A percentile compares a stretch with the other conserved stretches of the same genome.
Conservation (phyloP, 2,329 filamentous ascomycete species). For the Phoma sp. region DNA sequence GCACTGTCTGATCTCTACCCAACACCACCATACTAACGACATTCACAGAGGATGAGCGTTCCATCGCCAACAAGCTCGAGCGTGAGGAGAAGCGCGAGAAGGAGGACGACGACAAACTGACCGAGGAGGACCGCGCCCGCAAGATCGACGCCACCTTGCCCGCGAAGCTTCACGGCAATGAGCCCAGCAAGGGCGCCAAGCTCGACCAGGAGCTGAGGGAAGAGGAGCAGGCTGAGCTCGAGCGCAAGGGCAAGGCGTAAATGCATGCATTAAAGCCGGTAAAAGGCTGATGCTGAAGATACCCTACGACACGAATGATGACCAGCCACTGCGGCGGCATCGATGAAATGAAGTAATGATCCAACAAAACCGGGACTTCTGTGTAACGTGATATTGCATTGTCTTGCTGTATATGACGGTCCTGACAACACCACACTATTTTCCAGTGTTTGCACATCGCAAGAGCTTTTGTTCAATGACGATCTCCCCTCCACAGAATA, state of each 20-base stretch:
- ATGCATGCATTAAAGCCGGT: neutral
- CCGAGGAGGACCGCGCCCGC: slow-evolving; percentile 45
- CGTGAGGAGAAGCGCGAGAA: slow-evolving; percentile 63
- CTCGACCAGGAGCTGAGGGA: slow-evolving; percentile 71
- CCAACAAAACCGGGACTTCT: neutral
- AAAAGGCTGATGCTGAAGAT: slow-evolving; percentile 14
- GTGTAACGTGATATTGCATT: neutral
- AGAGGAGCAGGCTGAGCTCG: slow-evolving; percentile 70
- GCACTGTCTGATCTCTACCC: too few relatives aligned
- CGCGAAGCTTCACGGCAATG: slow-evolving; percentile 71
- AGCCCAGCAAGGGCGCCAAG: slow-evolving; percentile 74
- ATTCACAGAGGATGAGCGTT: slow-evolving; percentile 67
- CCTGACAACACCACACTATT: neutral
- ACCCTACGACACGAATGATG: slow-evolving; percentile 14
- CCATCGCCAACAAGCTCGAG: slow-evolving; percentile 73
- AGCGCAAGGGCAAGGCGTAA: slow-evolving; percentile 61
- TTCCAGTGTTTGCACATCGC: neutral
- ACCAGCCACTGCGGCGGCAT: slow-evolving; percentile 17
- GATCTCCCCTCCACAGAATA: slow-evolving; percentile 9
- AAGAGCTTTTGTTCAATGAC: neutral
- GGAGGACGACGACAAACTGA: slow-evolving; percentile 40
- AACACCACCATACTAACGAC: slow-evolving; percentile 32
- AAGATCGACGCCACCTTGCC: slow-evolving; percentile 66
- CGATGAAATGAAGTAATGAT: slow-evolving; percentile 16
- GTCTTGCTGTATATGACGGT: neutral